Evolutionary conservation across 352 stramenopile genomes (phyloP), one percentile per base, ranked within the genome.

Genomic region (Phytopythium ostracodes): DNA sequence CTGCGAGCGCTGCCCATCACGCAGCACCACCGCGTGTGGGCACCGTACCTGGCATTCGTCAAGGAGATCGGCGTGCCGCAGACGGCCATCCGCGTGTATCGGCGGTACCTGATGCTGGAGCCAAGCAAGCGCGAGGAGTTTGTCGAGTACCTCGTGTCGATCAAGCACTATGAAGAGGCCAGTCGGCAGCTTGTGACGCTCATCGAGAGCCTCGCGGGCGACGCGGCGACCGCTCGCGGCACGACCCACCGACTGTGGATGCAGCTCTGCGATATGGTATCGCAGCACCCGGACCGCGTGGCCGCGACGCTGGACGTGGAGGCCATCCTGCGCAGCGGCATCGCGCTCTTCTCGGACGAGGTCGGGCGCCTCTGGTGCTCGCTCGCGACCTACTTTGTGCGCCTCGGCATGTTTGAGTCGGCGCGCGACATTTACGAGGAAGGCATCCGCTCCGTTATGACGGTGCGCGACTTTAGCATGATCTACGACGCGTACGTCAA

Each of bases 401-500:
- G 97, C 25, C 70, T 98, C 7, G 97, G 97, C 18, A 84, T 97
- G 68, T 99, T 99, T 68, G 97, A 99, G 64, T 80, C 91, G 38
- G 98, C 98, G 15, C 84, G 97, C 38, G 92, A 98, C 65, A 84
- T 99, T 17, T 99, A 99, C 65, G 96, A 99, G 75, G 87, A 95
- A 65, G 88, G 91, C 12, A 79, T 91, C 31, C 68, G 76, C 22
- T 84, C 77, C 0, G 84, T 93, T 15, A 49, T 91, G 52, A 93
- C 82, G 0, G 84, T 94, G 46, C 91, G 97, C 12, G 98, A 99
- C 79, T 99, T 99, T 66, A 98, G 91, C 64, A 91, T 99, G 72
- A 89, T 99, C 29, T 99, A 99, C 61, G 98, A 99, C 73, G 94
- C 97, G 3, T 99, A 99, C 72, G 81, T 98, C 24, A 93, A 98